A percentile compares a stretch with the other conserved stretches of the same genome.
Evolutionary conservation across 2,329 filamentous ascomycete species (phyloP).

Genomic region (Lojkania enalia): DNA sequence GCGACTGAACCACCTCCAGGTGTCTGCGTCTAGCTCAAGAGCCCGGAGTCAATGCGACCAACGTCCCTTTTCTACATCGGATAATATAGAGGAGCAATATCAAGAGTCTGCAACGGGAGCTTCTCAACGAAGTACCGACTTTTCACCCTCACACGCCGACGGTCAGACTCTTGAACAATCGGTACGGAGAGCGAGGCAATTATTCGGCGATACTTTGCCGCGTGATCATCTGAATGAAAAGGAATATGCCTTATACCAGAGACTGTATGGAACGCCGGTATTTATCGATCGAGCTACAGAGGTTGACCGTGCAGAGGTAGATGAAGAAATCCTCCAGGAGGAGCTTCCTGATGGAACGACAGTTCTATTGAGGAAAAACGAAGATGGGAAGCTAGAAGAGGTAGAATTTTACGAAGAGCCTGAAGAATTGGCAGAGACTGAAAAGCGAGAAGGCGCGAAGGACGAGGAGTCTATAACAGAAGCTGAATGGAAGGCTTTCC

Average conservation of each 20-base stretch:
- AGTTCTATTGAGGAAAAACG: slow-evolving; percentile 58
- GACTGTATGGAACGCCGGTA: slow-evolving; percentile 75
- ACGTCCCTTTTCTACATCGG: too few species aligned
- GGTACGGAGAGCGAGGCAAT: slow-evolving; percentile 71
- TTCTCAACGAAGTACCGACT: neutral
- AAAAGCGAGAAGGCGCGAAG: slow-evolving; percentile 34
- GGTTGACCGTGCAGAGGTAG: slow-evolving; percentile 49
- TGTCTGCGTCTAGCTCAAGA: too few species aligned
- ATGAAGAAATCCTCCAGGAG: slow-evolving; percentile 49
- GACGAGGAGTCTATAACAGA: slow-evolving; percentile 29
- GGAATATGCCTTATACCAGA: slow-evolving; percentile 75
- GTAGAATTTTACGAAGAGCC: slow-evolving; percentile 54
- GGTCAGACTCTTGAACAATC: slow-evolving; percentile 60
- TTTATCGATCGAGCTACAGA: slow-evolving; percentile 64
- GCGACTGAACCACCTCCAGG: slow-evolving; percentile 5
- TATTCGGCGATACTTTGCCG: slow-evolving; percentile 77
- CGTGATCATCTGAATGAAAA: slow-evolving; percentile 68
- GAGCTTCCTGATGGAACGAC: slow-evolving; percentile 34
- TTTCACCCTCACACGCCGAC: slow-evolving; percentile 19
- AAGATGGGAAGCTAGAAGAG: slow-evolving; percentile 64
- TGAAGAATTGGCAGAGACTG: slow-evolving; percentile 30
- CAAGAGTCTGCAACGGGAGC: too few species aligned
- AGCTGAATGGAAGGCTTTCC: slow-evolving; percentile 40
- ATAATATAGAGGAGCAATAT: too few species aligned
- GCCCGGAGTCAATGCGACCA: too few species aligned